Base-by-base conservation (phyloP, 345 rosid species). In the Linum usitatissimum region DNA sequence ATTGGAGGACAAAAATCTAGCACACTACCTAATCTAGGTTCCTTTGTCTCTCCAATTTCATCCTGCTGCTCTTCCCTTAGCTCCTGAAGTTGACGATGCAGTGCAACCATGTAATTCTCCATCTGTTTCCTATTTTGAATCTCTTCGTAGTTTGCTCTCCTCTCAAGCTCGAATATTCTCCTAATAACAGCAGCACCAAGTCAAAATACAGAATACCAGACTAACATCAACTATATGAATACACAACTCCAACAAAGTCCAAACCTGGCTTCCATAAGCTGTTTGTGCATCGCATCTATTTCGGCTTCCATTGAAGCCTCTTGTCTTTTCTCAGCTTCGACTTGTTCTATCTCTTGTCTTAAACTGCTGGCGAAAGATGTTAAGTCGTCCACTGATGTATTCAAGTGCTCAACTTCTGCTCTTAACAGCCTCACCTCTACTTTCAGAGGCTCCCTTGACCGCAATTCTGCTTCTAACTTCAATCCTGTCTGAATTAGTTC, bases 391-490 rank as follows among this genome's bases (percentile, higher is more conserved):
- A 64, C 36, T 14, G 48, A 36, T 10, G 53, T 7, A 30, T 65
- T 68, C 62, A 65, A 60, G 42, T 68, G 42, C 53, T 71, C 57
- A 65, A 64, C 65, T 64, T 75, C 79, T 30, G 55, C 51, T 39
- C 79, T 65, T 53, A 71, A 66, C 45, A 68, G 68, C 14, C 65
- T 18, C 40, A 71, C 75, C 66, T 75, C 75, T n/a, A 51, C 49
- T 54, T 49, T 71, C 20, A 68, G 21, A 18, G 75, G 73, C 64
- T 71, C 70, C 38, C 39, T 31, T 18, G 70, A 69, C 31, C 55
- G 68, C n/a, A 68, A 58, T 53, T 67, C 67, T 23, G 73, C 72
- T 55, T 75, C 75, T 57, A 75, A 75, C 71, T 75, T 71, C 63
- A 75, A 23, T n/a, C 64, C 62, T 64, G 65, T 68, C 58, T 71